These are phyloP conservation scores for Pseudogymnoascus destructans DNA, from an alignment of 2,329 filamentous ascomycete species.

Conservation along the genomic window DNA sequence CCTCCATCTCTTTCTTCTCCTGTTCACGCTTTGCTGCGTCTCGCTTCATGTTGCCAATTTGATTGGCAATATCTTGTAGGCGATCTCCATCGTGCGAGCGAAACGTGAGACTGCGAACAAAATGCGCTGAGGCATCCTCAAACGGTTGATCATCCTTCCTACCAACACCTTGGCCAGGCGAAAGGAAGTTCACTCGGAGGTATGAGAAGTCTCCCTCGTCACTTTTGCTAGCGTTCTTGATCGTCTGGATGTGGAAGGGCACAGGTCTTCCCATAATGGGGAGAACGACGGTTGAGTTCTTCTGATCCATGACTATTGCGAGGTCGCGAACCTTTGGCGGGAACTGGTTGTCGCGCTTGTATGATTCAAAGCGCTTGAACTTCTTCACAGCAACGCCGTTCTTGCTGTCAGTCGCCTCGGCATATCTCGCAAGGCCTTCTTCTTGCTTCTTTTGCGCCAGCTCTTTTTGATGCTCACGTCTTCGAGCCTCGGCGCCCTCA, in stretches of 20 bases:
- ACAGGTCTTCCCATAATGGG: conserved; percentile 96
- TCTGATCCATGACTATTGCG: conserved; percentile 79
- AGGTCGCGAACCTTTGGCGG: conserved; percentile 72
- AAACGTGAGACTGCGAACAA: conserved; percentile 90
- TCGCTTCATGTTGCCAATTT: conserved; percentile 94
- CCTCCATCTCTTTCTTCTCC: conserved; percentile 98
- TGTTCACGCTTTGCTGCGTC: conserved; percentile 84
- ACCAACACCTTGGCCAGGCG: conserved; percentile 91
- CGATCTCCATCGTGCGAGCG: conserved; percentile 78
- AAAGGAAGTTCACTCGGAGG: conserved; percentile 91
- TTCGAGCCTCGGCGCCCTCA: conserved; percentile 76
- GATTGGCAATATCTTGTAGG: conserved; percentile 79
- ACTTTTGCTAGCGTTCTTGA: conserved; percentile 98
- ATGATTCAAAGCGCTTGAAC: conserved; percentile 98
- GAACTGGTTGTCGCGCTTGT: conserved; percentile 94
- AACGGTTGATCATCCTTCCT: conserved; percentile 96
- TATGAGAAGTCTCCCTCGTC: conserved; percentile 92
- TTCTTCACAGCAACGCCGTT: conserved; percentile 93
- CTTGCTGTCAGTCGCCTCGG: conserved; percentile 69
- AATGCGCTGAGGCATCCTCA: conserved; percentile 90
- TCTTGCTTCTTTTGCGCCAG: conserved; percentile 77
- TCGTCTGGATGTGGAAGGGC: conserved; percentile 94
- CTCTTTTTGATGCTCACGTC: conserved; percentile 87
- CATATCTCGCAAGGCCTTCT: conserved; percentile 73
- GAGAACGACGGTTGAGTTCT: conserved; percentile 79